phyloP scores from a whole-genome alignment of 2,329 filamentous ascomycete species.

The Colletotrichum sp. region DNA sequence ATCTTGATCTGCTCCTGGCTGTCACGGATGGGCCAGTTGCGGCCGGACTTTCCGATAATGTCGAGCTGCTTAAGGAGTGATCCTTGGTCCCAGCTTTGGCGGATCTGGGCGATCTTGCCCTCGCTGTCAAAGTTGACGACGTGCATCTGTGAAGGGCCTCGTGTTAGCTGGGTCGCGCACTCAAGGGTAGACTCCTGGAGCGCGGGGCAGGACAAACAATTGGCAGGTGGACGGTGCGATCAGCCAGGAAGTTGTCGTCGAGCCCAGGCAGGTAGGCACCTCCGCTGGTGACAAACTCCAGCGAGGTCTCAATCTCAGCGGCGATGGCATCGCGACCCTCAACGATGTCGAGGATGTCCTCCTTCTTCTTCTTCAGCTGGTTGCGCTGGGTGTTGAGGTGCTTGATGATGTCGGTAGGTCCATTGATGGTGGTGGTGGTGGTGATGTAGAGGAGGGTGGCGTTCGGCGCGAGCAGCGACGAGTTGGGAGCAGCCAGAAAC shows the following conservation, averaged over 20 bases:
- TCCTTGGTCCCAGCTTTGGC: constrained; percentile 94
- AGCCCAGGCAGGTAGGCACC: constrained; percentile 87
- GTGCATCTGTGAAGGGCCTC: constrained; percentile 66
- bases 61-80: constrained; percentile 92
- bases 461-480: constrained; percentile 66
- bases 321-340: constrained; percentile 74
- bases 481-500: constrained; percentile 72
- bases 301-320: constrained; percentile 78
- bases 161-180: neutral
- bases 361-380: constrained; percentile 81
- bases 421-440: constrained; percentile 76
- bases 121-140: constrained; percentile 82
- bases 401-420: constrained; percentile 79
- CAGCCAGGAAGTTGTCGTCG: constrained; percentile 92
- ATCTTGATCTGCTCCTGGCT: constrained; percentile 82
- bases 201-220: constrained; percentile 67
- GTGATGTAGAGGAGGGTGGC: constrained; percentile 87
- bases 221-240: constrained; percentile 78
- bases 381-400: constrained; percentile 76
- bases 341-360: constrained; percentile 76
- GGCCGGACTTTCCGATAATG: constrained; percentile 86
- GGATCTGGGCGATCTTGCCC: constrained; percentile 84
- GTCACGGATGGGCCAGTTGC: constrained; percentile 95
- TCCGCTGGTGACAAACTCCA: constrained; percentile 83
- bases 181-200: neutral